Conservation (phyloP, 2,329 filamentous ascomycete genomes). For the Conoideocrella luteorostrata region DNA sequence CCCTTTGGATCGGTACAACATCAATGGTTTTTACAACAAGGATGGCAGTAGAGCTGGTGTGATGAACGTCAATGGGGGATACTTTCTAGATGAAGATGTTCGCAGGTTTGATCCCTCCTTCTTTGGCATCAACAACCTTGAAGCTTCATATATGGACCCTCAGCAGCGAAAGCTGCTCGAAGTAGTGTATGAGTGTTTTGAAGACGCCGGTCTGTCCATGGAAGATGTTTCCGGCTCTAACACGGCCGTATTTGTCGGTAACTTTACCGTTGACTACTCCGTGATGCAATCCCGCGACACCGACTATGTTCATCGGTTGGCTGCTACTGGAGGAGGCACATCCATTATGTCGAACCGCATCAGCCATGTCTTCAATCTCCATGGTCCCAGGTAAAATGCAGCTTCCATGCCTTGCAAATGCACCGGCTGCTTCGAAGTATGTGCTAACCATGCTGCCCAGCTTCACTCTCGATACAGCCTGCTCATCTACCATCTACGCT, state of each 20-base stretch:
- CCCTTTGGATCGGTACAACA: not conserved
- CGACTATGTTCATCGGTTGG: not conserved
- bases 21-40: not conserved
- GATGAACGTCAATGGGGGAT: slow-evolving; percentile 12
- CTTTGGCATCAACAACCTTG: slow-evolving; percentile 16
- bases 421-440: too few species aligned
- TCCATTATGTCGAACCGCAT: slow-evolving; percentile 11
- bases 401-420: too few species aligned
- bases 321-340: slow-evolving; percentile 2
- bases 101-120: slow-evolving; percentile 18
- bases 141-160: slow-evolving; percentile 20
- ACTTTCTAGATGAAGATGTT: slow-evolving; percentile 22
- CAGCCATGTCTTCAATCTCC: slow-evolving; percentile 12
- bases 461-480: slow-evolving; percentile 34
- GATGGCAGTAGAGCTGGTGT: too few species aligned
- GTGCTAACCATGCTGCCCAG: too few species aligned
- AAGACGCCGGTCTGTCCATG: slow-evolving; percentile 27
- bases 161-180: slow-evolving; percentile 21
- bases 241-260: slow-evolving; percentile 32
- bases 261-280: not conserved
- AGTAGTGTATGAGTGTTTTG: slow-evolving; percentile 20
- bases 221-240: slow-evolving; percentile 18
- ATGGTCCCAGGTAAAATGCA: too few species aligned
- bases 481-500: slow-evolving; percentile 40
- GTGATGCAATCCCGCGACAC: not conserved